Conservation (phyloP, 306 rosid species). For the Pyrus bretschneideri region DNA sequence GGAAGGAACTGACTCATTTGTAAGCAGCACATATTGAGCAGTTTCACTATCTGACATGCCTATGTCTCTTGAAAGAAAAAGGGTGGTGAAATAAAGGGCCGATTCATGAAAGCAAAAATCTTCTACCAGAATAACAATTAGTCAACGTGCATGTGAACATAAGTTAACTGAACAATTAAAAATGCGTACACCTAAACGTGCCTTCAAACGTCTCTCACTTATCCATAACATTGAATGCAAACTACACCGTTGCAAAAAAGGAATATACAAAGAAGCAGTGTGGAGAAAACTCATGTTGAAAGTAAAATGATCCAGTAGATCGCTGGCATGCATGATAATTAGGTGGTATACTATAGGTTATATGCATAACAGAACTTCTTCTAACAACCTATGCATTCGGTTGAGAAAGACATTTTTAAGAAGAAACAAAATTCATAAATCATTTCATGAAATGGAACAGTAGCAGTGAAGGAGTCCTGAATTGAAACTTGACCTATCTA, state of each 20-base stretch:
- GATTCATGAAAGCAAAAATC: not conserved
- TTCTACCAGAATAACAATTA: not conserved
- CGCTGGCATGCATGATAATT: not conserved
- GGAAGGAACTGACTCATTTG: not conserved
- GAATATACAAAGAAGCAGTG: not conserved
- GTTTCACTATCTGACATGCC: not conserved
- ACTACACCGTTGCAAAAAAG: not conserved
- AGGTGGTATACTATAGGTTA: too few relatives aligned
- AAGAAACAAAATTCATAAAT: not conserved
- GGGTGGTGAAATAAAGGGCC: not conserved
- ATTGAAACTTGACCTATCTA: too few relatives aligned
- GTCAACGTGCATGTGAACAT: not conserved
- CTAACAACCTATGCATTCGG: too few relatives aligned
- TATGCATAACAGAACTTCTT: too few relatives aligned
- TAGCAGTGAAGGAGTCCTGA: too few relatives aligned
- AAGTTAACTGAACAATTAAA: not conserved
- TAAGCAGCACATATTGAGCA: not conserved
- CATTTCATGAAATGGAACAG: not conserved
- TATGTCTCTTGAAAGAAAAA: not conserved
- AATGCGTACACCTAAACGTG: not conserved
- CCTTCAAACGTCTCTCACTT: not conserved
- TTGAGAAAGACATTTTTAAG: not conserved
- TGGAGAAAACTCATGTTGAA: not conserved
- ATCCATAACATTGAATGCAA: not conserved
- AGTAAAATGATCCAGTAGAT: not conserved